Evolutionary conservation across 176 grass and related monocot species (phyloP).

Genomic region (Miscanthus lutarioriparius): DNA sequence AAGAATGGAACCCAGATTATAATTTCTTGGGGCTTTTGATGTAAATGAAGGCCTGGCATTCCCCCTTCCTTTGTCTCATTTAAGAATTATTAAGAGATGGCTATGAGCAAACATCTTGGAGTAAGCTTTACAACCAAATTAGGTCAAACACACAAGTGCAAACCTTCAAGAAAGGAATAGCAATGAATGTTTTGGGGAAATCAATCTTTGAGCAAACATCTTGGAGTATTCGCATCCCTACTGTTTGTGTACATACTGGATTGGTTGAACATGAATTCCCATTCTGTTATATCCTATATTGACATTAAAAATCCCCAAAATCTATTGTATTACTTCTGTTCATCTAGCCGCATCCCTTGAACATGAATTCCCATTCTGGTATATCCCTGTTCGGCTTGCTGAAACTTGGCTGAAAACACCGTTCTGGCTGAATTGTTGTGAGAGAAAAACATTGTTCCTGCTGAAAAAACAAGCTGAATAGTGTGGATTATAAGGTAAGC

Average conservation of each 20-base stretch:
- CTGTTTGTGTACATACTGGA: constrained; percentile 46
- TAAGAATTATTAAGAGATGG: constrained; percentile 31
- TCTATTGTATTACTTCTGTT: background rate
- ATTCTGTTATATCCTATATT: constrained; percentile 31
- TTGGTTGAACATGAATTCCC: constrained; percentile 26
- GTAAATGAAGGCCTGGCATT: constrained; percentile 48
- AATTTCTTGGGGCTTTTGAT: constrained; percentile 44
- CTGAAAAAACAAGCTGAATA: too few relatives aligned
- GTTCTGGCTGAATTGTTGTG: too few relatives aligned
- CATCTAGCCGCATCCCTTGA: background rate
- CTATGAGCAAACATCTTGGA: constrained; percentile 37
- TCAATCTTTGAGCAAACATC: too few relatives aligned
- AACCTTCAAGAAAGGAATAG: constrained; percentile 16
- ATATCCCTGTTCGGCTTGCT: too few relatives aligned
- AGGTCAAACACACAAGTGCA: constrained; percentile 8
- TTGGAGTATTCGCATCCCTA: constrained; percentile 24
- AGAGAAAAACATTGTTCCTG: too few relatives aligned
- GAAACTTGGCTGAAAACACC: too few relatives aligned
- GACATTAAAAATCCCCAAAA: constrained; percentile 5
- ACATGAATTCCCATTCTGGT: too few relatives aligned
- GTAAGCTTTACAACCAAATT: constrained; percentile 33
- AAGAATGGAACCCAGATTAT: constrained; percentile 38
- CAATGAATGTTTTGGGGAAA: constrained; percentile 25
- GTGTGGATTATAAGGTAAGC: too few relatives aligned
- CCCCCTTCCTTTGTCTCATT: constrained; percentile 18